Evolutionary conservation across 2,329 filamentous ascomycete genomes (phyloP).

Genomic region (Penicillium psychrosexuale): DNA sequence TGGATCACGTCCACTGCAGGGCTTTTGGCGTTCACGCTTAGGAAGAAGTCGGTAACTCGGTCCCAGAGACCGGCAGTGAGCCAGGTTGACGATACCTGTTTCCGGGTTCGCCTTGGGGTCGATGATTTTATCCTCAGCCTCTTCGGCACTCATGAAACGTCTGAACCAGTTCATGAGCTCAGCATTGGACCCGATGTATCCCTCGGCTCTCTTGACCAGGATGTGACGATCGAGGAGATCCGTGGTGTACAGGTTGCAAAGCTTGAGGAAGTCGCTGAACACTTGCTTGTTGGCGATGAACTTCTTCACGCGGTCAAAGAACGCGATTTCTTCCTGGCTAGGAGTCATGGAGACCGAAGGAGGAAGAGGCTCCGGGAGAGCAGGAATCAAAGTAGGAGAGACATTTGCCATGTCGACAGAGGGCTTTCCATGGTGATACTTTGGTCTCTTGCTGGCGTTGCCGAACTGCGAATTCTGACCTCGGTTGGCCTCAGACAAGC

Average conservation of each 20-base stretch:
- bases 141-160: conserved; percentile 70
- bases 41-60: conserved; percentile 93
- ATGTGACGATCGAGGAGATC: conserved; percentile 85
- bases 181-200: conserved; percentile 81
- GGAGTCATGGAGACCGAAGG: conserved; percentile 71
- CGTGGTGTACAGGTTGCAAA: conserved; percentile 92
- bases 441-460: conserved; percentile 62
- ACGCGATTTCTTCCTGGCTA: conserved; percentile 78
- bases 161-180: conserved; percentile 91
- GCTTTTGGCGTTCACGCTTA: conserved; percentile 83
- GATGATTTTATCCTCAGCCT: conserved; percentile 71
- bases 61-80: conserved; percentile 91
- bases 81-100: conserved; percentile 76
- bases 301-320: conserved; percentile 97
- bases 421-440: conserved; percentile 67
- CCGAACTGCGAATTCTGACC: conserved; percentile 40
- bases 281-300: conserved; percentile 87
- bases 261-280: conserved; percentile 94
- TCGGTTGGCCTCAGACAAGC: conserved; percentile 34
- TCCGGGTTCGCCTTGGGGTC: conserved; percentile 75
- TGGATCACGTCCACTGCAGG: conserved; percentile 90
- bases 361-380: conserved; percentile 80
- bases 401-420: conserved; percentile 58
- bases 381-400: conserved; percentile 83
- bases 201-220: conserved; percentile 74